Conservation (phyloP, 2,329 filamentous ascomycete genomes). For the Trichoderma gracile region DNA sequence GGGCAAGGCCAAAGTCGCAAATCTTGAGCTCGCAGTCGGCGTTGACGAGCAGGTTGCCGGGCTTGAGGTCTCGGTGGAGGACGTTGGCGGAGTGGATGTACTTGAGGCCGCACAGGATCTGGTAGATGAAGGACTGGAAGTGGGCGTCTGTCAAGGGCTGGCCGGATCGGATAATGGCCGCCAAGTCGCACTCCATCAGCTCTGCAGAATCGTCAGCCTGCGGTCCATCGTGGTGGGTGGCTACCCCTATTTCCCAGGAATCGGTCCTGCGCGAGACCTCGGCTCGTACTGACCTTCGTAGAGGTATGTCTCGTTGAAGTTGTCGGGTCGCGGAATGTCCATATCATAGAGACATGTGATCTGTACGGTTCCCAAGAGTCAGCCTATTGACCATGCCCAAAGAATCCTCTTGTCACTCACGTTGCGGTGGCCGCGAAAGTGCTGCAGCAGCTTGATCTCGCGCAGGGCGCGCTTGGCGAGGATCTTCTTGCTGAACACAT, state of each 20-base stretch:
- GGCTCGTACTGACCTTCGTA: conserved; percentile 75
- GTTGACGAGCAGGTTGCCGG: conserved; percentile 94
- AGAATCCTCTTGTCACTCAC: conserved; percentile 50
- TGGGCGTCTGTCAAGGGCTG: conserved; percentile 97
- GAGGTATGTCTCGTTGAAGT: conserved; percentile 98
- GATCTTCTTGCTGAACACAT: conserved; percentile 99
- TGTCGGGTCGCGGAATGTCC: conserved; percentile 95
- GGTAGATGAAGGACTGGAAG: conserved; percentile 99
- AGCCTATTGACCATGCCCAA: background rate
- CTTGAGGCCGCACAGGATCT: conserved; percentile 97
- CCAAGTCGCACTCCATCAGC: conserved; percentile 98
- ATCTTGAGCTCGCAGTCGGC: conserved; percentile 99
- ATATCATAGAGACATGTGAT: conserved; percentile 99
- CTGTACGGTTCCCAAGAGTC: conserved; percentile 47
- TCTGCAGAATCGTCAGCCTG: conserved; percentile 56
- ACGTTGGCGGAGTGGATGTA: conserved; percentile 99
- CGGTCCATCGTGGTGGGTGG: background rate
- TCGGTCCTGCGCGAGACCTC: background rate
- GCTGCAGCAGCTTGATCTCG: conserved; percentile 98
- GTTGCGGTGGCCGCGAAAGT: conserved; percentile 89
- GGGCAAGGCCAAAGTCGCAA: conserved; percentile 93
- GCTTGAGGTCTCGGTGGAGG: conserved; percentile 93
- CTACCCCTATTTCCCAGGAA: background rate
- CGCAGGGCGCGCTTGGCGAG: conserved; percentile 95
- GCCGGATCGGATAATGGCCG: conserved; percentile 95